Base-by-base conservation (phyloP, 2,329 filamentous ascomycete genomes). In the Monilinia aucupariae region DNA sequence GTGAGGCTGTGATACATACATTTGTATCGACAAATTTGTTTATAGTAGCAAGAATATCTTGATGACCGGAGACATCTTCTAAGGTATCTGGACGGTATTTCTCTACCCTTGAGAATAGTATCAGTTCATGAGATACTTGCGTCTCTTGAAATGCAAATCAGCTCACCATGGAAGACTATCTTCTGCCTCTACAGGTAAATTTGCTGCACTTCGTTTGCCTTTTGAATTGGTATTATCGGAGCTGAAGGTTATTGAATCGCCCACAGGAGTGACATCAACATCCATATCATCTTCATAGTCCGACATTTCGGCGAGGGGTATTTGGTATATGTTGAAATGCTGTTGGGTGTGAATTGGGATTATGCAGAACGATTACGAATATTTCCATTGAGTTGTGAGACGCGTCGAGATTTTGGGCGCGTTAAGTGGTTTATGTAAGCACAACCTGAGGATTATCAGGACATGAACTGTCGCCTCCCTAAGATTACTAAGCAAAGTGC, bases 1-100 rank as follows among this genome's bases (percentile, higher is more conserved):
- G 30, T 9, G 9, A 9, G 30, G 12, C 55, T 34, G 6, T 39
- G 52, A 27, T 17, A 60, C 76, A 37, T 76, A 86, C 84, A 78
- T 99, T 97, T 63, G 90, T 85, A 74, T 97, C 92, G 74, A 99
- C 85, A 72, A 99, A 99, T 75, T 92, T 94, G 81, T 97, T 97
- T 79, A 99, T 96, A 2, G 94, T 99, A 5, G 92, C 87, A 67
- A 99, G 86, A 73, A 99, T 97, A 76, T 99, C 94, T 74, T 97
- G 90, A 76, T 99, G 94, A 25, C 94, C 94, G 3, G 92, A 96
- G 64, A 99, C 94, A 76, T 99, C 94, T 69, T 88, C 85, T 52
- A 99, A 85, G 1, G 90, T 91, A 66, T 87, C 87, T 22, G 94
- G 94, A 60, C 94, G 86, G 77, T 97, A 99, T 74, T 99, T 99